A percentile compares a stretch with the other conserved stretches of the same genome.
Evolutionary conservation across 140 eudicot species (phyloP).

Genomic region (Ambrosia hybrid): DNA sequence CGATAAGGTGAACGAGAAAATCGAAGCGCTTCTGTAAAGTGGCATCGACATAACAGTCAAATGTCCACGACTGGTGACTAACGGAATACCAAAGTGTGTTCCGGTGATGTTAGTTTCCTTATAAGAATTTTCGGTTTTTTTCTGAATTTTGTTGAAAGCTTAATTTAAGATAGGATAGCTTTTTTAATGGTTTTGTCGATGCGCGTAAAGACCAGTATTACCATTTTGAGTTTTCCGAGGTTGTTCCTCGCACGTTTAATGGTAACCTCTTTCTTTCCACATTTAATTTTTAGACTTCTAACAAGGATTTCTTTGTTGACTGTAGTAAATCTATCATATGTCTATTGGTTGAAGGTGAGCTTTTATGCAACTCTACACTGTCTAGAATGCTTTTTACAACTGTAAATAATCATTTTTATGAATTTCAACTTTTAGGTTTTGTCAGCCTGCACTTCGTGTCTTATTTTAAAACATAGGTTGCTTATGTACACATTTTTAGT

Average conservation of each 20-base stretch:
- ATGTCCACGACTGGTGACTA: too few relatives aligned
- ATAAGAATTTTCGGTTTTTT: too few relatives aligned
- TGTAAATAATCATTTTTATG: not conserved
- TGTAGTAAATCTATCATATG: constrained; percentile 87
- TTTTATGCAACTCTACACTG: constrained; percentile 65
- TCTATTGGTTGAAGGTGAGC: constrained; percentile 74
- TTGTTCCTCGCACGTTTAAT: constrained; percentile 94
- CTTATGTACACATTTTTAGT: too few relatives aligned
- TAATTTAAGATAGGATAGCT: not conserved
- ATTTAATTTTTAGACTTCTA: not conserved
- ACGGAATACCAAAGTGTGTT: too few relatives aligned
- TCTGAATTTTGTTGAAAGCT: too few relatives aligned
- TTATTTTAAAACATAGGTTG: not conserved
- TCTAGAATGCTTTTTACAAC: constrained; percentile 52
- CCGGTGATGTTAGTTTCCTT: too few relatives aligned
- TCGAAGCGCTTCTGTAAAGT: too few relatives aligned
- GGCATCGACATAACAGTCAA: too few relatives aligned
- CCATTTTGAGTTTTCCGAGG: constrained; percentile 96
- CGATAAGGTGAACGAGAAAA: too few relatives aligned
- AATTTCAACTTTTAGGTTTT: not conserved
- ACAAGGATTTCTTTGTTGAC: constrained; percentile 12
- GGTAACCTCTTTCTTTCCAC: constrained; percentile 42
- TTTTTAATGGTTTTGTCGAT: constrained; percentile 2
- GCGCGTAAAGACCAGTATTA: constrained; percentile 53
- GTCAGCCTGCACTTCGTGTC: not conserved